Conservation (phyloP, 2,329 filamentous ascomycete genomes). For the Penicillium oxalicum region DNA sequence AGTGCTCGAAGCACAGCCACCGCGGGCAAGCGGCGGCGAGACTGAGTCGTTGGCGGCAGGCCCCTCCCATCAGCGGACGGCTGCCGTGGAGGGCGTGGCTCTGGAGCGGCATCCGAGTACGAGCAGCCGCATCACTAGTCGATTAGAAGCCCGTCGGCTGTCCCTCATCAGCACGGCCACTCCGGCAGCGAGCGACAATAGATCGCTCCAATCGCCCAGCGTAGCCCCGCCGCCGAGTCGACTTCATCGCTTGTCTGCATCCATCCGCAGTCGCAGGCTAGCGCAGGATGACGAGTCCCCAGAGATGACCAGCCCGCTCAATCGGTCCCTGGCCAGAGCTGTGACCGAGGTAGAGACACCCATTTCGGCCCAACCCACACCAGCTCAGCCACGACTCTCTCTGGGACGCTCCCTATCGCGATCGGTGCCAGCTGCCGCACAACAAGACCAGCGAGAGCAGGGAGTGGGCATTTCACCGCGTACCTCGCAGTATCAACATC, state of each 20-base stretch:
- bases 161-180: conserved; percentile 30
- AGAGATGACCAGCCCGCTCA: conserved; percentile 25
- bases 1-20: conserved; percentile 18
- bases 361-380: conserved; percentile 22
- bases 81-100: conserved; percentile 36
- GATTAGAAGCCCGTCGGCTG: conserved; percentile 37
- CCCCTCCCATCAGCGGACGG: conserved; percentile 32
- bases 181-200: conserved; percentile 15
- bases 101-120: conserved; percentile 24
- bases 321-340: conserved; percentile 38
- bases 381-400: conserved; percentile 31
- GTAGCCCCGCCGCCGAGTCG: conserved; percentile 29
- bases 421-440: conserved; percentile 20
- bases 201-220: conserved; percentile 13
- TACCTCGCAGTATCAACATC: conserved; percentile 18
- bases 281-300: conserved; percentile 33
- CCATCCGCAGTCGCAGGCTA: conserved; percentile 33
- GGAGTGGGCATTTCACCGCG: conserved; percentile 18
- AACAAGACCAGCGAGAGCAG: conserved; percentile 23
- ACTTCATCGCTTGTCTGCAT: conserved; percentile 37
- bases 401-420: conserved; percentile 24
- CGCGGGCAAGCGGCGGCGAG: conserved; percentile 21
- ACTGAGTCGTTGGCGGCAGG: conserved; percentile 23
- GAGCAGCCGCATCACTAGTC: conserved; percentile 22
- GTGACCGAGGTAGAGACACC: conserved; percentile 37